Base-by-base conservation (phyloP, 2,329 filamentous ascomycete genomes). In the Penicillium sp. region DNA sequence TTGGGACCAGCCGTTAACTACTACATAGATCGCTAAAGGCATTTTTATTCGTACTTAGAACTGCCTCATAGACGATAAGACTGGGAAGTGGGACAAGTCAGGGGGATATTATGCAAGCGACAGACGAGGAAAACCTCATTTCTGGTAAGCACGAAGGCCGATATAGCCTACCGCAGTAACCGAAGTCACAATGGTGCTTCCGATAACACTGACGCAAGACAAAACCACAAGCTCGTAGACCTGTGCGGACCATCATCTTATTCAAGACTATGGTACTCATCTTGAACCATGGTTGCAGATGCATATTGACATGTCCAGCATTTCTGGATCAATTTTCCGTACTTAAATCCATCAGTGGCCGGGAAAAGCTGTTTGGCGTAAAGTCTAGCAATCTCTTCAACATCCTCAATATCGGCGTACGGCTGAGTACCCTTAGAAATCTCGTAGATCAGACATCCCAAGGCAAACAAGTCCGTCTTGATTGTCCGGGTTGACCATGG, bases 221-320 rank as follows among this genome's bases (percentile, higher is more conserved):
- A 12, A 5, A 7, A 29, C 26, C 26, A 5, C 13, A 12, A 6
- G 8, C 12, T n/a, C n/a, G n/a, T n/a, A n/a, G n/a, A 11, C 13
- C 13, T 12, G n/a, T 29, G 8, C 6, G n/a, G 26, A 11, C 30
- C 30, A 12, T 17, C 20, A 2, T 18, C 14, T 7, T 32, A 10
- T 6, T 6, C 13, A 17, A 30, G 11, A 12, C 20, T 25, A 12
- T 6, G 10, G n/a, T 34, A 23, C 6, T 27, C 22, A 20, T 25
- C n/a, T 14, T 12, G 12, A 29, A 29, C 8, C 7, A 16, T 30
- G 14, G 13, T 26, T 8, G 20, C 17, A 17, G 23, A 14, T 13
- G 9, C 10, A 25, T 36, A 36, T 14, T 36, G 34, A 7, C 18
- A 36, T 12, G 34, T 36, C 34, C 34, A 36, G 34, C 34, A 36